phyloP scores from a whole-genome alignment of 176 grass and related monocot species.

The Zizania latifolia region DNA sequence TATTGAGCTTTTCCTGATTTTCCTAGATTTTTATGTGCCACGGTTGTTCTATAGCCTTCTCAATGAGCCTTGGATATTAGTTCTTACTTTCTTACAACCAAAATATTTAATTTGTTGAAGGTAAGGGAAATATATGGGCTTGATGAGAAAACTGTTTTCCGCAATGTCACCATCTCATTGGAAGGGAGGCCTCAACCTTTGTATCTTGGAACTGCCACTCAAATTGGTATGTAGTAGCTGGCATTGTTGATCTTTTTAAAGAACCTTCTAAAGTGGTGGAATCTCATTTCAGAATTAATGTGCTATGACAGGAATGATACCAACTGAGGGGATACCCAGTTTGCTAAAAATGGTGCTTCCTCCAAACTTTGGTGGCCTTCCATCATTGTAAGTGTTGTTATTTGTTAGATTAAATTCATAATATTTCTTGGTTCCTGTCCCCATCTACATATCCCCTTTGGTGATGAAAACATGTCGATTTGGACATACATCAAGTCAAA shows the following conservation, averaged over 20 bases:
- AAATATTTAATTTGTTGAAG: slow-evolving; percentile 40
- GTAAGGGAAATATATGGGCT: slow-evolving; percentile 87
- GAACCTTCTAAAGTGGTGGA: not conserved
- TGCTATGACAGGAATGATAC: slow-evolving; percentile 52
- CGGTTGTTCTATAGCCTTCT: slow-evolving; percentile 9
- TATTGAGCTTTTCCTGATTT: slow-evolving; percentile 18
- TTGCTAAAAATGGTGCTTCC: slow-evolving; percentile 83
- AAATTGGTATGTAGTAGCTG: slow-evolving; percentile 57
- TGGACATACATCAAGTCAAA: no score
- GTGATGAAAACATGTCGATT: no score
- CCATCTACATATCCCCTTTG: not conserved
- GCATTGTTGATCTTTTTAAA: slow-evolving; percentile 1
- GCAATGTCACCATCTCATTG: slow-evolving; percentile 71
- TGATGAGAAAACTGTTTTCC: slow-evolving; percentile 65
- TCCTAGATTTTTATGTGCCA: not conserved
- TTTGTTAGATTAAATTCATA: slow-evolving; percentile 19
- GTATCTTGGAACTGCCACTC: slow-evolving; percentile 89
- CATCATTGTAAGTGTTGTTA: slow-evolving; percentile 62
- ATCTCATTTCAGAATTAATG: slow-evolving; percentile 24
- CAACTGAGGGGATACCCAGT: slow-evolving; percentile 92
- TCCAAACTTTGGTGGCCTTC: slow-evolving; percentile 75
- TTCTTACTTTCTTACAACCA: slow-evolving; percentile 19
- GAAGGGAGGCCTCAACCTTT: slow-evolving; percentile 84
- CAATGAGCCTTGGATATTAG: slow-evolving; percentile 21
- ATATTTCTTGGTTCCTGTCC: not conserved